Conservation (phyloP, 306 rosid genomes). For the Cicer yamashitae region DNA sequence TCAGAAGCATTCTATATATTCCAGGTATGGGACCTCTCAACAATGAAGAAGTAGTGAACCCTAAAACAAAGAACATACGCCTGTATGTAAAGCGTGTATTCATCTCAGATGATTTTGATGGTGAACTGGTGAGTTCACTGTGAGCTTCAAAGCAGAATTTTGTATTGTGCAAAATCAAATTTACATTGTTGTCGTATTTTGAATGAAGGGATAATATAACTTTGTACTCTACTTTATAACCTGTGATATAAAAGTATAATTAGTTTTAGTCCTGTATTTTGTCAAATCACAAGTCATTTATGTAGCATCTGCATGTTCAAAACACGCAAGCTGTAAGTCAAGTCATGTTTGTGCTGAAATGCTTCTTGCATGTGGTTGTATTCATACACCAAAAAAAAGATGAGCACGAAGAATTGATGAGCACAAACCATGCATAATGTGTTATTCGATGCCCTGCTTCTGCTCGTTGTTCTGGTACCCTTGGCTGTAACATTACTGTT, state of each 20-base stretch:
- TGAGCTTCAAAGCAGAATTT: slow-evolving; percentile 26
- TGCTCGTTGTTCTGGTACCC: background rate
- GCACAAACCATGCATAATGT: background rate
- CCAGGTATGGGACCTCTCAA: slow-evolving; percentile 98
- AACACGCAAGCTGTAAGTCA: background rate
- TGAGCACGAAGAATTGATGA: slow-evolving; percentile 11
- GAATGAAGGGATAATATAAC: background rate
- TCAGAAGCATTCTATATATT: slow-evolving; percentile 87
- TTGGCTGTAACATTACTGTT: slow-evolving; percentile 18
- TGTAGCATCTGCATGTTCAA: slow-evolving; percentile 10
- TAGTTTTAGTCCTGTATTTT: background rate
- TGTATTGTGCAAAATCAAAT: background rate
- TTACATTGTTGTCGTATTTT: background rate
- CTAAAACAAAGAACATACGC: slow-evolving; percentile 94
- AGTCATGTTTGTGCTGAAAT: background rate
- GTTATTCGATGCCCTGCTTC: slow-evolving; percentile 27
- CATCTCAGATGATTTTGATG: slow-evolving; percentile 98
- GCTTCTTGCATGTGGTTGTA: background rate
- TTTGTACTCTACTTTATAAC: background rate
- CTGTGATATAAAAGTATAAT: background rate
- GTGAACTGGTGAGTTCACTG: slow-evolving; percentile 83
- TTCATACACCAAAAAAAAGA: background rate
- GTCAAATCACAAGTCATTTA: background rate
- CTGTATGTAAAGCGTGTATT: slow-evolving; percentile 93
- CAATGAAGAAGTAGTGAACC: slow-evolving; percentile 90